A percentile compares a stretch with the other conserved stretches of the same genome.
phyloP scores from a whole-genome alignment of 75 land plant species.

The Selaginella moellendorffii region DNA sequence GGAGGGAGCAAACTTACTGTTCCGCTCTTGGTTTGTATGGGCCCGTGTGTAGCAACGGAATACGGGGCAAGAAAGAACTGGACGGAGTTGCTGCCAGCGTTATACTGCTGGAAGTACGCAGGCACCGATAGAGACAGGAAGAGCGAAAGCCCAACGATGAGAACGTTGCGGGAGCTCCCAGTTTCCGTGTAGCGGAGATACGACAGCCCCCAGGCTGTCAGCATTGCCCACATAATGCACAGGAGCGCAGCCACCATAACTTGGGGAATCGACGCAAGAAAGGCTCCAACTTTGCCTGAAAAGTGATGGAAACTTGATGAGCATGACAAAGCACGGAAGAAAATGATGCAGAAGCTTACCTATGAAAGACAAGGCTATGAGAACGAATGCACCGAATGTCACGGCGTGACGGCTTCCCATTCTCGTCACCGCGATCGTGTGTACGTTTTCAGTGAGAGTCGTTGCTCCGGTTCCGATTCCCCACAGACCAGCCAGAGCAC shows the following conservation, averaged over 20 bases:
- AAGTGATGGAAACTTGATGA: neutral
- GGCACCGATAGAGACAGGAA: slow-evolving; percentile 1
- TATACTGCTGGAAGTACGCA: slow-evolving; percentile 3
- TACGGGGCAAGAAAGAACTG: neutral
- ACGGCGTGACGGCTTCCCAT: slow-evolving; percentile 8
- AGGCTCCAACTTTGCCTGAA: slow-evolving; percentile 2
- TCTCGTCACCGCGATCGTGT: slow-evolving; percentile 7
- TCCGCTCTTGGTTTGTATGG: neutral
- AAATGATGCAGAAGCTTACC: neutral
- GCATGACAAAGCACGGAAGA: neutral
- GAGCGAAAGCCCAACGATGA: neutral
- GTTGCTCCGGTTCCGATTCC: slow-evolving; percentile 6
- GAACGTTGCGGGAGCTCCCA: slow-evolving; percentile 8
- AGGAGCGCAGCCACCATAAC: neutral
- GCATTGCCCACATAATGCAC: slow-evolving; percentile 6
- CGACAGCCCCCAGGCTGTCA: slow-evolving; percentile 3
- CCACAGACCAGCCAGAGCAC: slow-evolving; percentile 3
- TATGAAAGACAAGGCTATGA: slow-evolving; percentile 1
- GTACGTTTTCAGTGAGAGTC: neutral
- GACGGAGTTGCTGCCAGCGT: neutral
- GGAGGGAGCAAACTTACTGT: neutral
- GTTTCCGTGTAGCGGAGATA: slow-evolving; percentile 1
- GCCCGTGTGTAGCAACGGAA: slow-evolving; percentile 1
- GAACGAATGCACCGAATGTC: neutral
- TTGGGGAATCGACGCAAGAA: slow-evolving; percentile 1